Evolutionary conservation across 2,329 filamentous ascomycete species (phyloP), one percentile per base, ranked within the genome.

Genomic region (Hymenoscyphus salicellus): DNA sequence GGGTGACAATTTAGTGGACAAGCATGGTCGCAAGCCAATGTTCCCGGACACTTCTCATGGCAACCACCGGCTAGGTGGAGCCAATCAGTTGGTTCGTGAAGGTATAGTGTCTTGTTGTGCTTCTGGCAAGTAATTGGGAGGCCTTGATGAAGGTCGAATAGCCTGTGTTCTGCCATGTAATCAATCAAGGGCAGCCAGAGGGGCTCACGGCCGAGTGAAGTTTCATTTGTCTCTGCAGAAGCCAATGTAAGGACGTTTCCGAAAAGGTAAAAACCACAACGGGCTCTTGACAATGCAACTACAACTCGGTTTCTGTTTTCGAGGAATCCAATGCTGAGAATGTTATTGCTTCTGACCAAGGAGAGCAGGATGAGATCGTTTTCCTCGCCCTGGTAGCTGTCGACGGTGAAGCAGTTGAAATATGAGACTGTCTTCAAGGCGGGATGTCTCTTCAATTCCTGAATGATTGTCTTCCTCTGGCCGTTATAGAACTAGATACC

Each of bases 331-430:
- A 93, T 88, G 0, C 80, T 79, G 4, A 78, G 73, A 1, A 78
- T 71, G 1, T 74, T 68, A 41, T 89, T 89, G 68, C 89, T 93
- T 55, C 93, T 85, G 2, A 95, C 92, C 0, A 96, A 79, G 0
- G 93, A 96, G 0, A 97, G 79, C 1, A 97, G 75, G 10, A 97
- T 82, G 8, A 97, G 81, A 28, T 93, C 90, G 67, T 96, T 97
- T 74, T 97, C 92, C 71, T 97, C 92, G 14, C 93, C 93, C 75
- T 97, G 93, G 72, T 94, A 97, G 0, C 90, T 91, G 72, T 97
- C 93, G 0, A 97, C 91, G 0, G 93, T 97, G 38, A 86, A 85
- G 1, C 96, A 88, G 1, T 89, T 89, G 70, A 76, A 76, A 30
- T 70, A 69, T 0, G 58, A 58, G 2, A 63, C 58, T 1, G 11